These are phyloP conservation scores for Geranomyces michiganensis DNA, from an alignment of 192 early-diverging fungal genomes.

Conservation along the genomic window DNA sequence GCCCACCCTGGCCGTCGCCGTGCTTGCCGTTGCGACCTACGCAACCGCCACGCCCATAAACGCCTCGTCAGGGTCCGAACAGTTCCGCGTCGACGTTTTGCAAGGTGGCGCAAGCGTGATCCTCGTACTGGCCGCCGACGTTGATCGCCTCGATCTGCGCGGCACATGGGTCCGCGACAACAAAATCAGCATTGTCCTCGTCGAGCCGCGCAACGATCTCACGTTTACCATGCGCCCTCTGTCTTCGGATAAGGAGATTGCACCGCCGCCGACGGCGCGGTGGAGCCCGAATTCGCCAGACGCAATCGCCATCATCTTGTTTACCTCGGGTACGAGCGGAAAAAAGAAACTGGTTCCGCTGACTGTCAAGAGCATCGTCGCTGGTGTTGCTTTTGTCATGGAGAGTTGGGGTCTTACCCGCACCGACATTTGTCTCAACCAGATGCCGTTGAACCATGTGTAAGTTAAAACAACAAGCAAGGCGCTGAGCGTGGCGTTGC, in stretches of 20 bases:
- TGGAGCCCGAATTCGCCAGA: neutral
- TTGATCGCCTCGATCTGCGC: neutral
- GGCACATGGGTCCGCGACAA: conserved; percentile 1
- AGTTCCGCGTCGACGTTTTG: conserved; percentile 38
- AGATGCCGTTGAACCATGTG: conserved; percentile 41
- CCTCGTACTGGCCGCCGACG: conserved; percentile 22
- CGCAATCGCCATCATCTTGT: conserved; percentile 56
- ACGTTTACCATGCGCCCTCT: neutral
- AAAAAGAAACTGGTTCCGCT: conserved; percentile 24
- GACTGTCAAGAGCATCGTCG: conserved; percentile 5
- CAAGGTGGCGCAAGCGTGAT: conserved; percentile 35
- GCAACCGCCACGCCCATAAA: conserved; percentile 47
- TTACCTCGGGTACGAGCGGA: conserved; percentile 84
- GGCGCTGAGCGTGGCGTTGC: no score
- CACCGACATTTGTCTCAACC: conserved; percentile 35
- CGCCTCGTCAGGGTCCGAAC: conserved; percentile 28
- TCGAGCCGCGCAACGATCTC: neutral
- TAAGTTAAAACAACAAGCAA: no score
- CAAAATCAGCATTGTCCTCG: neutral
- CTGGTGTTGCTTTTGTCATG: conserved; percentile 1
- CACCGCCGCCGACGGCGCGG: neutral
- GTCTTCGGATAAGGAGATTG: neutral
- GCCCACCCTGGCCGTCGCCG: conserved; percentile 36
- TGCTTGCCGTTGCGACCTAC: conserved; percentile 41
- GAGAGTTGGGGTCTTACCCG: conserved; percentile 2